Conservation (phyloP, 2,329 filamentous ascomycete species). For the Colletotrichum lindemuthianum region DNA sequence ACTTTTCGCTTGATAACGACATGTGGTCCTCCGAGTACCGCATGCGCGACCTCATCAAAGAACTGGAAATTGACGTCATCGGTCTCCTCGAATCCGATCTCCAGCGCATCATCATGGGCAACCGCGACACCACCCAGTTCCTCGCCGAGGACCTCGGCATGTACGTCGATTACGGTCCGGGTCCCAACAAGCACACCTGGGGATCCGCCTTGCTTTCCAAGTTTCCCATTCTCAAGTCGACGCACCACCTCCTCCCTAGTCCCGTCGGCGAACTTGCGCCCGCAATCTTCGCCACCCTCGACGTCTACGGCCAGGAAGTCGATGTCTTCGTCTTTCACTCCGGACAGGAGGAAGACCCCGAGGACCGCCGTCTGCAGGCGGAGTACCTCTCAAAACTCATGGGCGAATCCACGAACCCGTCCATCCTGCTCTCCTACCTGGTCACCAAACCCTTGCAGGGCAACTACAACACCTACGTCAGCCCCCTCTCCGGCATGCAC, state of each 20-base stretch:
- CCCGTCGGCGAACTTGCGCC: constrained; percentile 95
- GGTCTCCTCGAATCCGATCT: constrained; percentile 94
- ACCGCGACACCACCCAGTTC: constrained; percentile 94
- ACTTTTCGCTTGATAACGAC: constrained; percentile 97
- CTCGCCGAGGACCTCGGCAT: constrained; percentile 96
- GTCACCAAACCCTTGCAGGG: constrained; percentile 90
- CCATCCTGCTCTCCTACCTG: constrained; percentile 89
- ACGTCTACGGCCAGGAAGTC: constrained; percentile 88
- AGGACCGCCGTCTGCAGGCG: constrained; percentile 87
- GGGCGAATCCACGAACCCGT: constrained; percentile 81
- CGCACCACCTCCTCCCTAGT: constrained; percentile 92
- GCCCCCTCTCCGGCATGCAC: constrained; percentile 86
- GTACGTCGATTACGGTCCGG: constrained; percentile 97
- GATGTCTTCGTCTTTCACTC: constrained; percentile 99
- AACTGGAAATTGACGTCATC: constrained; percentile 96
- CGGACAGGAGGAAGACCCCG: constrained; percentile 94
- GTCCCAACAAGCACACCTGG: constrained; percentile 99
- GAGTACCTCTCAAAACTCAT: constrained; percentile 90
- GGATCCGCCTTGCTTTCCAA: constrained; percentile 92
- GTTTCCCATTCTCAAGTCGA: constrained; percentile 97
- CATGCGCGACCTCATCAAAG: constrained; percentile 89
- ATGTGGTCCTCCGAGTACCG: constrained; percentile 98
- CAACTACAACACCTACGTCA: constrained; percentile 97
- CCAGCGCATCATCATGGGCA: constrained; percentile 99
- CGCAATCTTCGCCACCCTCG: constrained; percentile 94